These are phyloP conservation scores for Zelonia costaricensis DNA, from an alignment of 208 protist genomes.

Conservation along the genomic window DNA sequence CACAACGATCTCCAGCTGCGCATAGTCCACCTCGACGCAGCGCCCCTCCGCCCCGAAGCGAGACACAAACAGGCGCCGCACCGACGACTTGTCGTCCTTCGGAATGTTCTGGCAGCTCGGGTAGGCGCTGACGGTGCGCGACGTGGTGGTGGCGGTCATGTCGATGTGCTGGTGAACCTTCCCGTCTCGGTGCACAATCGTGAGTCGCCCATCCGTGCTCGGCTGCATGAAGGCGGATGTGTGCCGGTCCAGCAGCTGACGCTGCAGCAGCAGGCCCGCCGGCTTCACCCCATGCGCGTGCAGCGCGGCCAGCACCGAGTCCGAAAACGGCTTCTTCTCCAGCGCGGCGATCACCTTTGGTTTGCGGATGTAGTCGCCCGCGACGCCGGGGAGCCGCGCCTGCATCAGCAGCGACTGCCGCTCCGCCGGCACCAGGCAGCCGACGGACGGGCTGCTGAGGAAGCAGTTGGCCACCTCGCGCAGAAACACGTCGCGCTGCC, in stretches of 20 bases:
- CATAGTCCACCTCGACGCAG: constrained; percentile 89
- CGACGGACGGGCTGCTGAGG: constrained; percentile 48
- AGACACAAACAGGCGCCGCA: constrained; percentile 78
- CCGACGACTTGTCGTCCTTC: constrained; percentile 83
- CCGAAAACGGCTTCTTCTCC: constrained; percentile 46
- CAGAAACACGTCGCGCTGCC: constrained; percentile 61
- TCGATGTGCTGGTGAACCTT: constrained; percentile 81
- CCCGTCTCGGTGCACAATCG: constrained; percentile 64
- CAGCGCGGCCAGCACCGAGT: constrained; percentile 47
- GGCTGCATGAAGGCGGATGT: constrained; percentile 54
- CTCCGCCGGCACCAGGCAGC: constrained; percentile 69
- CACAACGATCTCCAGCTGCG: constrained; percentile 89
- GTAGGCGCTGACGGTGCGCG: constrained; percentile 80
- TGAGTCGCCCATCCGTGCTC: constrained; percentile 36
- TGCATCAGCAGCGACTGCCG: constrained; percentile 33
- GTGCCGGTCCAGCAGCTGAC: constrained; percentile 58
- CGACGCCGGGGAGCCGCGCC: constrained; percentile 71
- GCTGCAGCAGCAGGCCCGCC: constrained; percentile 67
- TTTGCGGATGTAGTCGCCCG: constrained; percentile 38
- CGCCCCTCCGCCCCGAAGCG: constrained; percentile 80
- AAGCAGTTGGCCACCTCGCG: constrained; percentile 55
- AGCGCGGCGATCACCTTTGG: constrained; percentile 32
- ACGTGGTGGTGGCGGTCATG: constrained; percentile 79
- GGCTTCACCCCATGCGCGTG: constrained; percentile 43
- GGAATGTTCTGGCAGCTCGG: constrained; percentile 90